Conservation (phyloP, 2,329 filamentous ascomycete genomes). For the Onygenales sp. region DNA sequence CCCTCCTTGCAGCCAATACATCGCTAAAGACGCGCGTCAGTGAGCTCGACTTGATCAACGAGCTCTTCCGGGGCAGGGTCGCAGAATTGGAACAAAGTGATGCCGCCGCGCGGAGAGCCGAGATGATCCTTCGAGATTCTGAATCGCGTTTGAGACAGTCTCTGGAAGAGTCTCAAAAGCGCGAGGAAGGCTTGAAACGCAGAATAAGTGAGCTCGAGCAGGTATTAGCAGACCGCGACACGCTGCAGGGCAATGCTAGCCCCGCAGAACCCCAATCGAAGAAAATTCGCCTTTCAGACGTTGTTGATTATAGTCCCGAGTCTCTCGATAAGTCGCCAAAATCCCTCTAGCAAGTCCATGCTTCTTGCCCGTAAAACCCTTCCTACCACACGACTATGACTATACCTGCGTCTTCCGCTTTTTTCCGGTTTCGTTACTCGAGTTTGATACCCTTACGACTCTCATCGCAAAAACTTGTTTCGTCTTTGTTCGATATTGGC, state of each 20-base stretch:
- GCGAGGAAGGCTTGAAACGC: conserved; percentile 74
- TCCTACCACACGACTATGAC: not conserved
- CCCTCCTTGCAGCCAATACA: conserved; percentile 69
- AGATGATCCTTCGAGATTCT: conserved; percentile 46
- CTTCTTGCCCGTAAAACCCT: not conserved
- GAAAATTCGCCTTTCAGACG: conserved; percentile 48
- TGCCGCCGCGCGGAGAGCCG: conserved; percentile 52
- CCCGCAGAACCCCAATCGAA: conserved; percentile 43
- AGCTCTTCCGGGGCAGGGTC: conserved; percentile 66
- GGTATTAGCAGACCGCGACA: conserved; percentile 30
- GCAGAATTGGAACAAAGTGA: conserved; percentile 69
- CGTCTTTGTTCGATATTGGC: not conserved
- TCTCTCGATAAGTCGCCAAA: conserved; percentile 7
- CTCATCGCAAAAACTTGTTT: not conserved
- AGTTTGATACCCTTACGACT: conserved; percentile 6
- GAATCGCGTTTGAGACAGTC: conserved; percentile 50
- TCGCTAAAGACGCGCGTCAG: conserved; percentile 90
- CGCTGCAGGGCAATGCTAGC: conserved; percentile 15
- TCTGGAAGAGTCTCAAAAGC: conserved; percentile 65
- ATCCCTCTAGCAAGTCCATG: not conserved
- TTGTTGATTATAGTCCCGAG: conserved; percentile 35
- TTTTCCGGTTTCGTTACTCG: not conserved
- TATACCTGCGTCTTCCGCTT: not conserved
- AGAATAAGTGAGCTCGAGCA: conserved; percentile 69
- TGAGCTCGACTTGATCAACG: conserved; percentile 91